Base-by-base conservation (phyloP, 164 flowering plant genomes). In the Cinnamomum chago region DNA sequence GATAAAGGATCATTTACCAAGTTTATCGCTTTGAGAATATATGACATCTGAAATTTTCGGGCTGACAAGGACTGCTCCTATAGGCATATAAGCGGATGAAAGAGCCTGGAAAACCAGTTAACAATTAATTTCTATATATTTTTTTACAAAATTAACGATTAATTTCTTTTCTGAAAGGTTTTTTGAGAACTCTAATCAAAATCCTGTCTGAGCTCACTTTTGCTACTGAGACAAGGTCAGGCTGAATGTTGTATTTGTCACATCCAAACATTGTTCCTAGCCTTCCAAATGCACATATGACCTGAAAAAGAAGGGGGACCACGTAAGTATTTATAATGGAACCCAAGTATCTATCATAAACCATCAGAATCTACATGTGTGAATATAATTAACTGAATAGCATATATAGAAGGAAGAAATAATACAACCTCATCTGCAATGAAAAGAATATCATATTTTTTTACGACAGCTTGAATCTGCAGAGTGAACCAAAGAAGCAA, bases 261-360 rank as follows among this genome's bases (percentile, higher is more conserved):
- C 94, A 88, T 18, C 99, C 98, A 83, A 80, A 96, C 98, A 92
- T 91, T 67, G 97, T 89, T 40, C 99, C 99, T 12, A 96, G 91
- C 84, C 99, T 89, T 82, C 99, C 99, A 82, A 96, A 96, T 30
- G 92, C 99, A 84, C 98, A 92, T 28, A 96, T 92, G 1, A 40
- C 47, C 47, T 40, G 47, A 1, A 40, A 40, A 40, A 7, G 47
- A 40, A 40, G 10, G 47, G 47, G 47, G 10, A 40, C 10, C 47
- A 40, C 10, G 0, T 40, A 1, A 40, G 11, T 40, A 40, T 5
- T 40, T 40, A 40, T 40, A 40, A 40, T 40, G 47, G 47, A 40
- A 40, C 1, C 47, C 47, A 40, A 40, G 47, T 40, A 40, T 9
- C 47, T 40, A 40, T 40, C 47, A 40, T 40, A 40, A 40, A 40